phyloP scores from a whole-genome alignment of 768 basidiomycete genomes.

The Amanita exitialis region DNA sequence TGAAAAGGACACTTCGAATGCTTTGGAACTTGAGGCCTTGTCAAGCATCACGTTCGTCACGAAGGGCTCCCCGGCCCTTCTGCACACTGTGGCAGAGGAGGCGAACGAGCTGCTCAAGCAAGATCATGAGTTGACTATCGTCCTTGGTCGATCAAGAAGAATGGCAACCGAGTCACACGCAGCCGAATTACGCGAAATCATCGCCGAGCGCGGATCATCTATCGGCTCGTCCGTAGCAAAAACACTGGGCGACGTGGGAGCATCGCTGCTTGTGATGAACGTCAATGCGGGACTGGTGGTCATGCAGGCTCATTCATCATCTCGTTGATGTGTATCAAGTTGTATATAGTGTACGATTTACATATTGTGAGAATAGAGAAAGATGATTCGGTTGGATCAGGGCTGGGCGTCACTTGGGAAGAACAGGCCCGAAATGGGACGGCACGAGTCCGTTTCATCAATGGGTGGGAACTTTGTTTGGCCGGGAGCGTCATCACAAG shows the following conservation, averaged over 20 bases:
- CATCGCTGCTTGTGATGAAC: slow-evolving; percentile 51
- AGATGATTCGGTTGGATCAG: too few relatives aligned
- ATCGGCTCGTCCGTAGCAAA: slow-evolving; percentile 52
- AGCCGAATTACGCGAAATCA: slow-evolving; percentile 45
- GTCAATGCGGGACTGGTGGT: slow-evolving; percentile 42
- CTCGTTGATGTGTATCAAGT: not conserved
- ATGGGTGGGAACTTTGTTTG: not conserved
- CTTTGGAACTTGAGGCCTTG: slow-evolving; percentile 31
- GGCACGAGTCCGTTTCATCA: not conserved
- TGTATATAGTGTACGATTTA: not conserved
- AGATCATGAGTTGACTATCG: slow-evolving; percentile 46
- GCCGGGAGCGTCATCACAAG: not conserved
- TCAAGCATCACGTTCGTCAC: slow-evolving; percentile 54
- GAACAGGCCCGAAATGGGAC: not conserved
- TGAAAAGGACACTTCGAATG: slow-evolving; percentile 15
- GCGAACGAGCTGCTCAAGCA: slow-evolving; percentile 21
- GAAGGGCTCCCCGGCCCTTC: slow-evolving; percentile 37
- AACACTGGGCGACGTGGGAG: slow-evolving; percentile 70
- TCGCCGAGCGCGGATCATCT: slow-evolving; percentile 26
- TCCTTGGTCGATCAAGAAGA: slow-evolving; percentile 66
- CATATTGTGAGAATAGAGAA: not conserved
- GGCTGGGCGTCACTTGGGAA: not conserved
- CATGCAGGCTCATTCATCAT: slow-evolving; percentile 31
- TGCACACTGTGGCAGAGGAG: slow-evolving; percentile 44
- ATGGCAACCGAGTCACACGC: slow-evolving; percentile 51